phyloP scores from a whole-genome alignment of 2,329 filamentous ascomycete species.

The Paecilomyces fulvus region DNA sequence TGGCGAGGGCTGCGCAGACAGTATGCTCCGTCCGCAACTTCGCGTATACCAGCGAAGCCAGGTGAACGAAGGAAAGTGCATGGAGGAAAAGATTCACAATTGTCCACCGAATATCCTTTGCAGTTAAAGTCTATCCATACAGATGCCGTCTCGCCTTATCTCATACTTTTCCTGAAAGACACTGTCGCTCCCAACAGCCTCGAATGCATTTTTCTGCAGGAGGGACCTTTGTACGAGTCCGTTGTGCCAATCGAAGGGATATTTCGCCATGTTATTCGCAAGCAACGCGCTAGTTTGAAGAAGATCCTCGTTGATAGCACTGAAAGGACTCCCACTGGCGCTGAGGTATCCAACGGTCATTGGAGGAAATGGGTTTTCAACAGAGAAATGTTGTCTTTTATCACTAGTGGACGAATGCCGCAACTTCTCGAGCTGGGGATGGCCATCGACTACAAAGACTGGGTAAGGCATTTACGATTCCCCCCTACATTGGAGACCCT shows the following conservation, averaged over 20 bases:
- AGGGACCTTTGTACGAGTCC: slow-evolving; percentile 48
- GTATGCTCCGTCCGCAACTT: slow-evolving; percentile 41
- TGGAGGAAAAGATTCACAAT: slow-evolving; percentile 36
- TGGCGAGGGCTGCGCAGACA: slow-evolving; percentile 64
- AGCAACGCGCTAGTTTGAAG: slow-evolving; percentile 62
- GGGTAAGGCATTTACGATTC: slow-evolving; percentile 48
- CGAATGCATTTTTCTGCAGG: slow-evolving; percentile 71
- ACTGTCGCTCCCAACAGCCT: slow-evolving; percentile 69
- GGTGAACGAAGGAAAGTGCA: neutral
- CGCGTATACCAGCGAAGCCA: slow-evolving; percentile 7
- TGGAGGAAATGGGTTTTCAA: slow-evolving; percentile 66
- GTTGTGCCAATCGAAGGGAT: slow-evolving; percentile 61
- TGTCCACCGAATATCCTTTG: slow-evolving; percentile 48
- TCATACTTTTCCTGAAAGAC: slow-evolving; percentile 69
- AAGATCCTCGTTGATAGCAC: slow-evolving; percentile 69
- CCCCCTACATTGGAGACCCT: neutral
- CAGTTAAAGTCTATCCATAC: slow-evolving; percentile 67
- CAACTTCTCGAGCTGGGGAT: slow-evolving; percentile 63
- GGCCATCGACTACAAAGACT: slow-evolving; percentile 65
- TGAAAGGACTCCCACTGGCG: slow-evolving; percentile 41
- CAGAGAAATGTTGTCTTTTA: slow-evolving; percentile 60
- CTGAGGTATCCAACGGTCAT: slow-evolving; percentile 32
- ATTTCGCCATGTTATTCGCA: slow-evolving; percentile 59
- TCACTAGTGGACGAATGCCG: slow-evolving; percentile 69
- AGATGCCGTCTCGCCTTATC: slow-evolving; percentile 58